Evolutionary conservation across 2,329 filamentous ascomycete genomes (phyloP).

Genomic region (Fusarium nodosum): DNA sequence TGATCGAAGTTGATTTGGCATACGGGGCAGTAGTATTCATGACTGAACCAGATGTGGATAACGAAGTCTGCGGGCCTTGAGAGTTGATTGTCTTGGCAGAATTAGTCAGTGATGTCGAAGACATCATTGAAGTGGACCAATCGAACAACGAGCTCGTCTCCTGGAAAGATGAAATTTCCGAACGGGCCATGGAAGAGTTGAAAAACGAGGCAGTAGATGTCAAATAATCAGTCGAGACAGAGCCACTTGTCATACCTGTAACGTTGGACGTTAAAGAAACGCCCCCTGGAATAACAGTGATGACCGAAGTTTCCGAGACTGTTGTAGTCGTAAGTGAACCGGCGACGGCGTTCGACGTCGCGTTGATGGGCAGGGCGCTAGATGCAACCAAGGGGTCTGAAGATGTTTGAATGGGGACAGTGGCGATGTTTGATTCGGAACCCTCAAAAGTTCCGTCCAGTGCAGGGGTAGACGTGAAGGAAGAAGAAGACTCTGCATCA

Average conservation of each 20-base stretch:
- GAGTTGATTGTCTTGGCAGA: slow-evolving; percentile 1
- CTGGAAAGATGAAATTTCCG: slow-evolving; percentile 1
- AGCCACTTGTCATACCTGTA: slow-evolving; percentile 14
- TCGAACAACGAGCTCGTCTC: slow-evolving; percentile 18
- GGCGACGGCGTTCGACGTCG: slow-evolving; percentile 8
- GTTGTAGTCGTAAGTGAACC: slow-evolving; percentile 25
- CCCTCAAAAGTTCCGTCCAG: slow-evolving; percentile 4
- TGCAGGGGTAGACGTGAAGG: not conserved
- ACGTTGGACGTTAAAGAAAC: slow-evolving; percentile 21
- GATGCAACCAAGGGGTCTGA: slow-evolving; percentile 18
- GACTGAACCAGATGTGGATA: slow-evolving; percentile 14
- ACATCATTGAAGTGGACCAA: slow-evolving; percentile 37
- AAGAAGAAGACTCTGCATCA: slow-evolving; percentile 13
- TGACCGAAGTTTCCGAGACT: slow-evolving; percentile 24
- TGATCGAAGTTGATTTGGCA: slow-evolving; percentile 36
- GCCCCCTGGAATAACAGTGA: slow-evolving; percentile 39
- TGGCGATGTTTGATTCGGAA: slow-evolving; percentile 9
- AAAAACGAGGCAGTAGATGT: slow-evolving; percentile 14
- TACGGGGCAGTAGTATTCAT: slow-evolving; percentile 31
- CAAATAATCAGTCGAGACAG: slow-evolving; percentile 14
- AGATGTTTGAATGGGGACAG: not conserved
- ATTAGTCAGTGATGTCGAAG: not conserved
- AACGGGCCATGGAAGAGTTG: slow-evolving; percentile 17
- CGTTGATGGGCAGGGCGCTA: slow-evolving; percentile 19
- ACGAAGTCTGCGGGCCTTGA: not conserved